Conservation (phyloP, 192 early-diverging fungal species). For the Neocallimastix lanati region DNA sequence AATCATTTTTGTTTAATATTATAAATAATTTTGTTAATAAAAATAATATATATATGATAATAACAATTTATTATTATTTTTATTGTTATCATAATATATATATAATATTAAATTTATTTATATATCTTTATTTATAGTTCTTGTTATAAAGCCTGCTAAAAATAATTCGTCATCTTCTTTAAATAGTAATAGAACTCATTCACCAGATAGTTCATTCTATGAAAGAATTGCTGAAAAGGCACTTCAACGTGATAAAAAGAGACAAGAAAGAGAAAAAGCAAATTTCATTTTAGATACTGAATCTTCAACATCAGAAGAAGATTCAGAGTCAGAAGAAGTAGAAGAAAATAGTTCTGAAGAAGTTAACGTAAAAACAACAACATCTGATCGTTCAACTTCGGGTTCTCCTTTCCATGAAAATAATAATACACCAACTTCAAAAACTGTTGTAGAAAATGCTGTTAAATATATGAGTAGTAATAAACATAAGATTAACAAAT, state of each 20-base stretch:
- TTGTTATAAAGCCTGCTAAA: background rate
- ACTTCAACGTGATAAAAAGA: slow-evolving; percentile 2
- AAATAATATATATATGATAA: no score
- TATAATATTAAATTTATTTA: no score
- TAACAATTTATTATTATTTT: no score
- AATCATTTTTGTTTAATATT: background rate
- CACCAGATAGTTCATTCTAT: background rate
- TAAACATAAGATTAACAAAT: background rate
- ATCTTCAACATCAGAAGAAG: background rate
- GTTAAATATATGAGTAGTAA: background rate
- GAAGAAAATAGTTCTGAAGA: background rate
- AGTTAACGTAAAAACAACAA: no score
- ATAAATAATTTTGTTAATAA: background rate
- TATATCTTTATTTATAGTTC: background rate
- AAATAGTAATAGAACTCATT: background rate
- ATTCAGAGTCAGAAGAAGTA: slow-evolving; percentile 3
- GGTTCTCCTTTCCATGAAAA: background rate
- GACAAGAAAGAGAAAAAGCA: slow-evolving; percentile 3
- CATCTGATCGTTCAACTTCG: background rate
- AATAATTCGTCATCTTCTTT: slow-evolving; percentile 7
- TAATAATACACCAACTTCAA: background rate
- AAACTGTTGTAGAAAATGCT: background rate
- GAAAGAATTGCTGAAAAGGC: background rate
- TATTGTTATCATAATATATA: no score
- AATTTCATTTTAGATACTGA: slow-evolving; percentile 5